phyloP scores from a whole-genome alignment of 345 rosid genomes.

The Pugionium cornutum region DNA sequence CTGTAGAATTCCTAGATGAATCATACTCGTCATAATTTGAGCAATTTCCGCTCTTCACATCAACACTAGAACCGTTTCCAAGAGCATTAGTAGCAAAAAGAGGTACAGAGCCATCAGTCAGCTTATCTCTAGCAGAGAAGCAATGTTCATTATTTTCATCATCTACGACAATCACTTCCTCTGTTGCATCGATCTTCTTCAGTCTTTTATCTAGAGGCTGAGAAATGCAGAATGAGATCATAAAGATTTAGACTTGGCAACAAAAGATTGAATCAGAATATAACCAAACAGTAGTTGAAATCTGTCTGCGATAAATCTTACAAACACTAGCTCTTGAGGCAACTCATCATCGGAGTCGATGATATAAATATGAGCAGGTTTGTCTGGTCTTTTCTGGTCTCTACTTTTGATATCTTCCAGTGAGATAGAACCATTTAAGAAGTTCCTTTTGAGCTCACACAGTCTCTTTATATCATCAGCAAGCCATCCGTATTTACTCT shows the following conservation, averaged over 20 bases:
- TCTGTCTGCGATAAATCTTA: conserved; percentile 10
- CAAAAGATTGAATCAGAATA: neutral
- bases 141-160: neutral
- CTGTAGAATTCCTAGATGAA: neutral
- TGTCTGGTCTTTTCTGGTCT: neutral
- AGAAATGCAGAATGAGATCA: conserved; percentile 10
- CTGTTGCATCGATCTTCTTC: neutral
- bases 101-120: too few species aligned
- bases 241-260: conserved; percentile 7
- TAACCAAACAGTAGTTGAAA: neutral
- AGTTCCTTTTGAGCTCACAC: conserved; percentile 16
- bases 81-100: too few species aligned
- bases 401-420: neutral
- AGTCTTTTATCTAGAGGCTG: neutral
- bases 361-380: neutral
- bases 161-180: neutral
- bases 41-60: conserved; percentile 3
- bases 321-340: conserved; percentile 4
- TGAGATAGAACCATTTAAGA: neutral
- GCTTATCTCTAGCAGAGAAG: neutral
- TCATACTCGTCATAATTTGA: conserved; percentile 24
- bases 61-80: neutral
- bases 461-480: conserved; percentile 9
- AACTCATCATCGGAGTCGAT: conserved; percentile 2
- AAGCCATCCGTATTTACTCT: conserved; percentile 21